These are phyloP conservation scores for Priceomyces fermenticarens DNA, from an alignment of 805 yeast genomes.

Conservation along the genomic window DNA sequence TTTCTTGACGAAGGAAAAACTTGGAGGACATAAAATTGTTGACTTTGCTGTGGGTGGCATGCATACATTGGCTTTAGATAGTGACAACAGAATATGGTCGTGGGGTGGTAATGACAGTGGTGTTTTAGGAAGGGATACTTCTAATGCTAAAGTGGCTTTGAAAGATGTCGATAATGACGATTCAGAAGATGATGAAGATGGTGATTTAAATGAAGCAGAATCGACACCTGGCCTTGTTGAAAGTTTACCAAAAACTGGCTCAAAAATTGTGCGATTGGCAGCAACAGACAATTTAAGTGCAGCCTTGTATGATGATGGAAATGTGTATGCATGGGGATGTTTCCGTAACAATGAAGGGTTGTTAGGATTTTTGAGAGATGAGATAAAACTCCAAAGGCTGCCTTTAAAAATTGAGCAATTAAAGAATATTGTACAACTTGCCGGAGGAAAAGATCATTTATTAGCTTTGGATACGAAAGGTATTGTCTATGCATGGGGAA, in stretches of 20 bases:
- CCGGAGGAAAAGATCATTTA: constrained; percentile 91
- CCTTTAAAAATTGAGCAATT: constrained; percentile 66
- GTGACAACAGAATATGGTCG: constrained; percentile 81
- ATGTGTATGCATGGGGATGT: constrained; percentile 97
- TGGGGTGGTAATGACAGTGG: constrained; percentile 98
- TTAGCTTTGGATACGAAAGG: constrained; percentile 83
- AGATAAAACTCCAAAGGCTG: constrained; percentile 56
- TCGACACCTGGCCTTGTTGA: constrained; percentile 84
- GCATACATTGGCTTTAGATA: constrained; percentile 83
- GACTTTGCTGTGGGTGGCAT: constrained; percentile 95
- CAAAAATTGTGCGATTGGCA: constrained; percentile 71
- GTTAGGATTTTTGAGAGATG: constrained; percentile 68
- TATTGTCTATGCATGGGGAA: constrained; percentile 94
- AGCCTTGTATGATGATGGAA: constrained; percentile 74
- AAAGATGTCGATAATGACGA: constrained; percentile 63
- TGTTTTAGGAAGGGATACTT: constrained; percentile 85
- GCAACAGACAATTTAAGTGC: constrained; percentile 93
- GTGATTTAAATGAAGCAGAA: constrained; percentile 83
- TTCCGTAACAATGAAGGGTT: constrained; percentile 92
- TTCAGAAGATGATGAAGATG: constrained; percentile 58
- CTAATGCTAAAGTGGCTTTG: constrained; percentile 56
- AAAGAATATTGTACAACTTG: constrained; percentile 73
- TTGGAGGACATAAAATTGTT: constrained; percentile 60
- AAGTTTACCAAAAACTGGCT: constrained; percentile 47
- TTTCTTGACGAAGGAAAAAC: constrained; percentile 50